Conservation (phyloP, 106 monocot species). For the Triglochin maritima region DNA sequence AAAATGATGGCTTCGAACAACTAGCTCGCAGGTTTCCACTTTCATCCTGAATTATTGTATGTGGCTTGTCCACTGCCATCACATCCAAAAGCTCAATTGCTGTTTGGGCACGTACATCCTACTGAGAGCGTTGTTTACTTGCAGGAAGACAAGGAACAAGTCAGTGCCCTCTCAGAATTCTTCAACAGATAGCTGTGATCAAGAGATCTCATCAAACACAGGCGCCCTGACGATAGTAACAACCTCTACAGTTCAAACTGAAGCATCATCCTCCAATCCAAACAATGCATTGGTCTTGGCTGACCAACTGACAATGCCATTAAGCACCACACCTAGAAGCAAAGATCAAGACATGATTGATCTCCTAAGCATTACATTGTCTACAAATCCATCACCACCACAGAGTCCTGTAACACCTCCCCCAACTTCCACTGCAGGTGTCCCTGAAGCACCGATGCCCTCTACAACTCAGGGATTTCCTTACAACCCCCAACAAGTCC, state of each 20-base stretch:
- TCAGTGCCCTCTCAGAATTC: constrained; percentile 8
- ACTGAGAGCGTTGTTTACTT: constrained; percentile 16
- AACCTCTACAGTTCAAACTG: constrained; percentile 10
- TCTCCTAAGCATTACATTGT: constrained; percentile 53
- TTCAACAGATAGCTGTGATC: constrained; percentile 4
- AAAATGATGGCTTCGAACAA: constrained; percentile 18
- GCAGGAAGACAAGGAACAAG: constrained; percentile 47
- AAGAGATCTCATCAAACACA: constrained; percentile 9
- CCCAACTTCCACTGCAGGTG: constrained; percentile 9
- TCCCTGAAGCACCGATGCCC: neutral
- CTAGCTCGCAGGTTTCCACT: constrained; percentile 15
- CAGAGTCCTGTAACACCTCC: constrained; percentile 34
- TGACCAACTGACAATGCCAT: constrained; percentile 29
- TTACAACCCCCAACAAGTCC: constrained; percentile 12
- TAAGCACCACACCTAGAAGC: constrained; percentile 35
- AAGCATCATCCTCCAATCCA: constrained; percentile 31
- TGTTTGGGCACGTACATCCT: too few relatives aligned
- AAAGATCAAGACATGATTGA: constrained; percentile 72
- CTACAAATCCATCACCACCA: constrained; percentile 42
- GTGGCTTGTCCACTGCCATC: constrained; percentile 8
- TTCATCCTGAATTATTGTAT: neutral
- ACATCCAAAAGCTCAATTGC: constrained; percentile 14
- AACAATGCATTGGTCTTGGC: constrained; percentile 34
- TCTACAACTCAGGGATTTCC: constrained; percentile 10
- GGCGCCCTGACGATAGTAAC: constrained; percentile 9